phyloP scores from a whole-genome alignment of 352 stramenopile species.

The Pythium volutum region DNA sequence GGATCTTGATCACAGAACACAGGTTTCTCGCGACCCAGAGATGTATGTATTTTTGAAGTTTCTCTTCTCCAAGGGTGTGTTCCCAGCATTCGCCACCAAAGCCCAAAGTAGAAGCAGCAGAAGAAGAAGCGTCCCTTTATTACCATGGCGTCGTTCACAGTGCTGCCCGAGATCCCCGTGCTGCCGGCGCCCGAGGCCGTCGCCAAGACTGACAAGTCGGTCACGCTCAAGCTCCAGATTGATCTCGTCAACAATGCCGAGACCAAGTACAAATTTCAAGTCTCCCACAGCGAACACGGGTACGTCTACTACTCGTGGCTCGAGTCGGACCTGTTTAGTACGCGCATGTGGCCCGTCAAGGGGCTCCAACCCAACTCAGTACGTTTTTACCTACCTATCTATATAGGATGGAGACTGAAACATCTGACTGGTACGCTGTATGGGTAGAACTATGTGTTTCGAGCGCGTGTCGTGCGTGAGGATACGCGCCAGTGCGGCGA shows the following conservation, averaged over 20 bases:
- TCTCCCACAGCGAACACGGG: conserved; percentile 75
- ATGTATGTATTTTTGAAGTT: conserved; percentile 29
- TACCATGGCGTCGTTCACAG: conserved; percentile 38
- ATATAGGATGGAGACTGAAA: not conserved
- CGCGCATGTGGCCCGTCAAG: conserved; percentile 65
- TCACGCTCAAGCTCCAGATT: conserved; percentile 47
- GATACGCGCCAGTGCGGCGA: conserved; percentile 63
- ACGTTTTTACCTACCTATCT: not conserved
- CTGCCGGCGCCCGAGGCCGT: conserved; percentile 57
- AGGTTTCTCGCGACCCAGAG: conserved; percentile 17
- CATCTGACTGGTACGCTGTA: not conserved
- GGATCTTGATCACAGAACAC: not conserved
- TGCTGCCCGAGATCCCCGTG: conserved; percentile 61
- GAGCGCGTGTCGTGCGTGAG: conserved; percentile 63
- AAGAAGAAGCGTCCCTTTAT: not conserved
- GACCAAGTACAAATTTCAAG: conserved; percentile 58
- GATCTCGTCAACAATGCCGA: conserved; percentile 33
- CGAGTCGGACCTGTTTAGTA: conserved; percentile 61
- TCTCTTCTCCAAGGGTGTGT: conserved; percentile 1
- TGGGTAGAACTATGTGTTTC: conserved; percentile 79
- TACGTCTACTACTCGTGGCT: conserved; percentile 89
- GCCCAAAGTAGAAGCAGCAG: too few relatives aligned
- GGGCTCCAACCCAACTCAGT: conserved; percentile 70
- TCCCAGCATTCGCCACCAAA: not conserved
- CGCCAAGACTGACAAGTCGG: conserved; percentile 71